A percentile compares a stretch with the other conserved stretches of the same genome.
Evolutionary conservation across 2,329 filamentous ascomycete species (phyloP).

Genomic region (Bertia moriformis): DNA sequence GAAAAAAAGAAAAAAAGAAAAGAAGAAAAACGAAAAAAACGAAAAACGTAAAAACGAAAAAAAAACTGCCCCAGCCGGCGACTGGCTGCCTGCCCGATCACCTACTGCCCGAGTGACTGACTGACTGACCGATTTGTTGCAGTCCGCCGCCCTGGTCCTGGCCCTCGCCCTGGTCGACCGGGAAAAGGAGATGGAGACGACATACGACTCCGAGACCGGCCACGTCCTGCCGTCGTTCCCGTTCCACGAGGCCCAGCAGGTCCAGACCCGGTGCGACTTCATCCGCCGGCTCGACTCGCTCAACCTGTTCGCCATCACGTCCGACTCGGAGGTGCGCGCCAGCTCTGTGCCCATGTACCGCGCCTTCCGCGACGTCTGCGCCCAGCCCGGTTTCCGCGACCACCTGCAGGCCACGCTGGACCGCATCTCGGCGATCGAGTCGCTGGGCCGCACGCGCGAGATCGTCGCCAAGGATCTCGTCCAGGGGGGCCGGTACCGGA

Average conservation of each 20-base stretch:
- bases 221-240: constrained; percentile 70
- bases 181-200: constrained; percentile 51
- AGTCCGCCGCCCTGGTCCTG: constrained; percentile 85
- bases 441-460: constrained; percentile 81
- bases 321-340: constrained; percentile 70
- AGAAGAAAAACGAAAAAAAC: no score
- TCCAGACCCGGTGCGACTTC: constrained; percentile 94
- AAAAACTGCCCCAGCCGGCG: no score
- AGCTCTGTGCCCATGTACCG: constrained; percentile 93
- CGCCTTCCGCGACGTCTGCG: constrained; percentile 75
- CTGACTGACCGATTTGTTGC: no score
- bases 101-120: no score
- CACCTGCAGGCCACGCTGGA: constrained; percentile 71
- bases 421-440: constrained; percentile 85
- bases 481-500: constrained; percentile 64
- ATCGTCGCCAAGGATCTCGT: constrained; percentile 90
- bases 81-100: no score
- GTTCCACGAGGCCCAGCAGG: constrained; percentile 70
- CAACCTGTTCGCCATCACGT: constrained; percentile 91
- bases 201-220: constrained; percentile 50
- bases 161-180: constrained; percentile 80
- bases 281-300: constrained; percentile 83
- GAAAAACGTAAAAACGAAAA: no score
- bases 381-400: constrained; percentile 62
- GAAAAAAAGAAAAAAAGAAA: no score